phyloP scores from a whole-genome alignment of 208 protist genomes.

The Trichomonas tenax region DNA sequence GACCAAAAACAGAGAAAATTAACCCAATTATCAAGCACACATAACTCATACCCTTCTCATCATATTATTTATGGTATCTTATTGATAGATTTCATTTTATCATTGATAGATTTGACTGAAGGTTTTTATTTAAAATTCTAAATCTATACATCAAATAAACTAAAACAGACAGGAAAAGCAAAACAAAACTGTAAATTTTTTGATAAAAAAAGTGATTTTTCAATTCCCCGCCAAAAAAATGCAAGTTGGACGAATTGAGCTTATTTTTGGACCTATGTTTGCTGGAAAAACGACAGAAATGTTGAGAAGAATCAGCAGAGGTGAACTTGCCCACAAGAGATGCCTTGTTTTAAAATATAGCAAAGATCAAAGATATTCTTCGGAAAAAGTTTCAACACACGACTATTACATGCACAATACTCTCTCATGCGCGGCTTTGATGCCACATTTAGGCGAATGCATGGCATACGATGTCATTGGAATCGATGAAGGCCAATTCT shows the following conservation, averaged over 20 bases:
- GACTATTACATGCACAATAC: conserved; percentile 48
- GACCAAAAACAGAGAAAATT: too few relatives aligned
- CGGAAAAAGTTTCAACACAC: conserved; percentile 57
- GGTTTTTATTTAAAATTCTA: too few relatives aligned
- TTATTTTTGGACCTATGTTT: conserved; percentile 83
- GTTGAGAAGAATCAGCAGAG: conserved; percentile 61
- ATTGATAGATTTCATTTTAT: not conserved
- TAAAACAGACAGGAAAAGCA: too few relatives aligned
- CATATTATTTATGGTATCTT: too few relatives aligned
- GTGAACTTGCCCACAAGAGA: conserved; percentile 52
- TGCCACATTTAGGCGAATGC: conserved; percentile 40
- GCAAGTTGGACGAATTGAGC: conserved; percentile 48
- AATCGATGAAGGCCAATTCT: conserved; percentile 68
- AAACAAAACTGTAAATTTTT: not conserved
- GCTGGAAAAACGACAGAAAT: conserved; percentile 72
- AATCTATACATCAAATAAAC: too few relatives aligned
- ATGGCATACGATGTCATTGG: conserved; percentile 62
- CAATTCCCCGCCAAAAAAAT: not conserved
- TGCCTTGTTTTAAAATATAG: conserved; percentile 72
- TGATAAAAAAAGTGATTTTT: not conserved
- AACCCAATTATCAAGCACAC: too few relatives aligned
- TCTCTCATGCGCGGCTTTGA: not conserved
- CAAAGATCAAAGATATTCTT: conserved; percentile 61
- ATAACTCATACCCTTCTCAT: too few relatives aligned
- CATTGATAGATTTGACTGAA: not conserved